Base-by-base conservation (phyloP, 1,284 basidiomycete genomes). In the Ganoderma lingzhi region DNA sequence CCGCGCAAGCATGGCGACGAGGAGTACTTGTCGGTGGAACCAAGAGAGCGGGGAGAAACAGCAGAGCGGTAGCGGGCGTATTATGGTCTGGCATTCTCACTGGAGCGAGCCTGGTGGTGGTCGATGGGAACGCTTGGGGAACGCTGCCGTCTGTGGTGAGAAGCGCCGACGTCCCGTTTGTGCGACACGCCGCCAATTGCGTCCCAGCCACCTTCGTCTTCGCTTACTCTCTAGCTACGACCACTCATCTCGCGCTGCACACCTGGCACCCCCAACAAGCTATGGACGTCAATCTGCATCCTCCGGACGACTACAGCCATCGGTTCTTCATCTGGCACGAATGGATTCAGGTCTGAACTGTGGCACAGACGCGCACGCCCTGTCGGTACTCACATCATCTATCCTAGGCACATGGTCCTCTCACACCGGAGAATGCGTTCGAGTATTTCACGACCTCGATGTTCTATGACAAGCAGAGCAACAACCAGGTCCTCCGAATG, bases 381-480 rank as follows among this genome's bases (percentile, higher is more conserved):
- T 17, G 19, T 17, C 63, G 65, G 63, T 70, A 64, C 63, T 74
- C 71, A 73, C 71, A 63, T 67, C 67, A 66, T 55, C 70, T 63
- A 69, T 64, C 65, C 58, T 79, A 92, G 88, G 93, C 90, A 30
- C 88, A 93, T 74, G 93, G 93, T 17, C 91, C 91, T 10, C 84
- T 95, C 73, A 91, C 90, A 3, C 79, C 85, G 15, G 87, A 91
- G 70, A 94, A 93, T 77, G 93, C 93, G 55, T 90, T 96, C 73
- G 93, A 95, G 66, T 96, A 96, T 82, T 96, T 96, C 78, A 84
- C 91, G 19, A 88, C 88, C 1, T 95, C 93, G 19, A 94, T 94
- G 89, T 95, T 95, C 83, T 96, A 94, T 79, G 94, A 96, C 82
- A 93, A 94, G 78, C 90, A 93, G 80, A 95, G 93, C 80, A 96